Conservation (phyloP, 2,329 filamentous ascomycete species). For the Nigrospora osmanthi region DNA sequence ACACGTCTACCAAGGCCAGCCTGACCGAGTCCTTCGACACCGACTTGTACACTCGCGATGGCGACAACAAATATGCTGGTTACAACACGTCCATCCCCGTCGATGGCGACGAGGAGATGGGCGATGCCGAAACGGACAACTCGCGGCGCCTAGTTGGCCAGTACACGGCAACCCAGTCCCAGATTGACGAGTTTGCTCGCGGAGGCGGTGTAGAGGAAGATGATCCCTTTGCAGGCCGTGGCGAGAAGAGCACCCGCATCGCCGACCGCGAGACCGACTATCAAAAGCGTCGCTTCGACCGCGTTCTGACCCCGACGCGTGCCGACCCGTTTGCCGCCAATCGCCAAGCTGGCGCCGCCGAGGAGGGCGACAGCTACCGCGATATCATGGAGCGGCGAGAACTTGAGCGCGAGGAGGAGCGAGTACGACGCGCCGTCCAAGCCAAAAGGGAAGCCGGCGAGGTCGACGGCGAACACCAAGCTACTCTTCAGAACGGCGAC, state of each 20-base stretch:
- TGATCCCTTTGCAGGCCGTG: constrained; percentile 73
- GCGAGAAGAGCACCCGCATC: constrained; percentile 86
- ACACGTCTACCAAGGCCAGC: constrained; percentile 82
- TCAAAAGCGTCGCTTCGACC: constrained; percentile 89
- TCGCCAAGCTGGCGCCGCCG: constrained; percentile 55
- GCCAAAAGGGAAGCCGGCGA: constrained; percentile 55
- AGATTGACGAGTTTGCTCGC: constrained; percentile 89
- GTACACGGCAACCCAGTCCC: constrained; percentile 85
- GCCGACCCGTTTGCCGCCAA: constrained; percentile 80
- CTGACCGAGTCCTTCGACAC: constrained; percentile 85
- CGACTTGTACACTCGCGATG: constrained; percentile 74
- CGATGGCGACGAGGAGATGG: constrained; percentile 74
- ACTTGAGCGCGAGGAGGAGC: constrained; percentile 86
- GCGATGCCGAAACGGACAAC: constrained; percentile 62
- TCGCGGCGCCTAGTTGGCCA: constrained; percentile 81
- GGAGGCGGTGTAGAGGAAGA: constrained; percentile 85
- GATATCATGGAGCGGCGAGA: constrained; percentile 89
- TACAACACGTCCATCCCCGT: constrained; percentile 87
- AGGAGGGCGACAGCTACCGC: constrained; percentile 74
- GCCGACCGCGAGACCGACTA: constrained; percentile 93
- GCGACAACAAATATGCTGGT: constrained; percentile 73
- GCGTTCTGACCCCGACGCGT: constrained; percentile 76
- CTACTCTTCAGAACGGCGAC: constrained; percentile 66
- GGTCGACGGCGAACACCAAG: constrained; percentile 55
- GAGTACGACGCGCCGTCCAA: constrained; percentile 72